Evolutionary conservation across 371 early-diverging fungal species (phyloP).

Genomic region (Batkoa obscura): DNA sequence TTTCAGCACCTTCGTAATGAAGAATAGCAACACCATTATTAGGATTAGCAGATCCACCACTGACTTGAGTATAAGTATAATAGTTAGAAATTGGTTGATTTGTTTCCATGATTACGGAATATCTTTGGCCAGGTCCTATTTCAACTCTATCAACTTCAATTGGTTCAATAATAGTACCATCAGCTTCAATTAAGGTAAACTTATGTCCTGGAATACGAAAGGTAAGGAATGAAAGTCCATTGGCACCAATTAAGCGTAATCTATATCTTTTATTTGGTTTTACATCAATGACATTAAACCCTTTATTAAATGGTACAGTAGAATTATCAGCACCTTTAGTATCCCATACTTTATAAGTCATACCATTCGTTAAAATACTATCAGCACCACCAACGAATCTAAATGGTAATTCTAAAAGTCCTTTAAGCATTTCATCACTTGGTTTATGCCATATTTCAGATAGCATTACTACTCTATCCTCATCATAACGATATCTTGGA

Average conservation of each 20-base stretch:
- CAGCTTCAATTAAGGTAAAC: constrained; percentile 14
- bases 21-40: neutral
- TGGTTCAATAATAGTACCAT: constrained; percentile 5
- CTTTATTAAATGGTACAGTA: neutral
- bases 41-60: neutral
- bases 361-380: constrained; percentile 21
- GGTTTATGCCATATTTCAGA: constrained; percentile 24
- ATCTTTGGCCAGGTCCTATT: constrained; percentile 17
- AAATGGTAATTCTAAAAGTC: constrained; percentile 12
- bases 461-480: constrained; percentile 18
- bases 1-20: neutral
- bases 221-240: constrained; percentile 11
- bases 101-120: constrained; percentile 18
- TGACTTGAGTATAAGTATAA: constrained; percentile 8
- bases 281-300: neutral
- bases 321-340: no score
- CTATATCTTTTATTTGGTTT: constrained; percentile 4
- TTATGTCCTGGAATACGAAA: constrained; percentile 18
- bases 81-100: constrained; percentile 17
- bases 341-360: no score
- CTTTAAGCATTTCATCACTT: constrained; percentile 8
- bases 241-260: constrained; percentile 3
- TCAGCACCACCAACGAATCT: constrained; percentile 14
- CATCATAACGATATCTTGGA: constrained; percentile 14
- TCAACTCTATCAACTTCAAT: constrained; percentile 6